A percentile compares a stretch with the other conserved stretches of the same genome.
Conservation (phyloP, 2,329 filamentous ascomycete species). For the Claviceps spartinae region DNA sequence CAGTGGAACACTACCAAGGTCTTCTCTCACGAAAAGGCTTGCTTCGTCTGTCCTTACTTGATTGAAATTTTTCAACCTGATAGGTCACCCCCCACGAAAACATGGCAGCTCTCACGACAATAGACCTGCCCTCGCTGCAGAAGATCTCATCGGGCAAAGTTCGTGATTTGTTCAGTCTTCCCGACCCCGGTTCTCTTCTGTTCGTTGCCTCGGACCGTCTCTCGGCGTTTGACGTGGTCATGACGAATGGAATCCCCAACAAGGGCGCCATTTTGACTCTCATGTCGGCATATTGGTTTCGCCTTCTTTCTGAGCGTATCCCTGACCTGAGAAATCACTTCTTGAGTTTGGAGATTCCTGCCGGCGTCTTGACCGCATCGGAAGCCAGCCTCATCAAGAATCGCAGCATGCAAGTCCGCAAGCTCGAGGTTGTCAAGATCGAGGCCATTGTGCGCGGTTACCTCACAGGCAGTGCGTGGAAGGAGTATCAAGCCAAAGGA, state of each 20-base stretch:
- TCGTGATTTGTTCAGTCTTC: constrained; percentile 64
- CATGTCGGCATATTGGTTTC: constrained; percentile 39
- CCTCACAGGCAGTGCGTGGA: constrained; percentile 75
- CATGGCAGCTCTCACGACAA: constrained; percentile 14
- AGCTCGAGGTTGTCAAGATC: constrained; percentile 18
- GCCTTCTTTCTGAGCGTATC: constrained; percentile 28
- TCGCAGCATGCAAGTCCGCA: constrained; percentile 66
- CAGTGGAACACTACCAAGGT: no score
- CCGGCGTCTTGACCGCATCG: constrained; percentile 16
- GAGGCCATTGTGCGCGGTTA: constrained; percentile 58
- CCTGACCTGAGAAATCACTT: constrained; percentile 40
- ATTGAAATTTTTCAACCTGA: no score
- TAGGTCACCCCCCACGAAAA: no score
- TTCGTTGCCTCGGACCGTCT: constrained; percentile 84
- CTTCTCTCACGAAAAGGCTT: no score
- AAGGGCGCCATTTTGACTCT: constrained; percentile 40
- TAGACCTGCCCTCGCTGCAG: constrained; percentile 19
- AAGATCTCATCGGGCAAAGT: constrained; percentile 48
- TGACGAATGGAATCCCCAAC: constrained; percentile 51
- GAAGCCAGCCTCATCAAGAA: constrained; percentile 38
- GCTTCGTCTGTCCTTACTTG: no score
- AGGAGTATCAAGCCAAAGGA: constrained; percentile 54
- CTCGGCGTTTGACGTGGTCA: constrained; percentile 87
- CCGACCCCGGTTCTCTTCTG: constrained; percentile 49
- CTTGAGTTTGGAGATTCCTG: constrained; percentile 29